Conservation (phyloP, 2,329 filamentous ascomycete genomes). For the Cercospora sesami region DNA sequence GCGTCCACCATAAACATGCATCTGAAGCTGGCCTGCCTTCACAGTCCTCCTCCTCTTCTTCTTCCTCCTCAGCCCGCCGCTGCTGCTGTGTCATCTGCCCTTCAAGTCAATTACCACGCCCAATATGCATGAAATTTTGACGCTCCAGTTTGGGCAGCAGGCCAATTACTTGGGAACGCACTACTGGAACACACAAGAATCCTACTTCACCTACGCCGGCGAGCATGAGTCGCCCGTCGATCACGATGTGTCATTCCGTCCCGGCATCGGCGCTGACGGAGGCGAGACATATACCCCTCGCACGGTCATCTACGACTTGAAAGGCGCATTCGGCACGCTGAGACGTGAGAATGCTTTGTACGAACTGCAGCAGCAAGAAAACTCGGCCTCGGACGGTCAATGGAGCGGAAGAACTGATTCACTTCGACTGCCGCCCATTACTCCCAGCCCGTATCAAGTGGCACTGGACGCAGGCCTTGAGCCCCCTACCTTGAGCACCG, state of each 20-base stretch:
- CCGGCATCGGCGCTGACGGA: constrained; percentile 78
- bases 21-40: not conserved
- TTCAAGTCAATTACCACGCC: not conserved
- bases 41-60: not conserved
- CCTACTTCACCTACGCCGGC: constrained; percentile 87
- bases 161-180: constrained; percentile 93
- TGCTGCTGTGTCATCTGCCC: not conserved
- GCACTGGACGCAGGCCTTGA: constrained; percentile 71
- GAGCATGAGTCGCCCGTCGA: constrained; percentile 68
- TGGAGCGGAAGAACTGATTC: constrained; percentile 67
- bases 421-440: constrained; percentile 67
- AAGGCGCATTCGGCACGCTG: constrained; percentile 86
- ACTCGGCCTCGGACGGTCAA: constrained; percentile 41
- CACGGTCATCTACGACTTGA: constrained; percentile 91
- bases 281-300: constrained; percentile 89
- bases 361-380: constrained; percentile 55
- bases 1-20: not conserved
- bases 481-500: constrained; percentile 64
- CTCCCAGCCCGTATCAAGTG: constrained; percentile 72
- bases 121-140: constrained; percentile 89
- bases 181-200: constrained; percentile 99
- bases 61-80: not conserved
- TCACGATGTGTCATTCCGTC: constrained; percentile 85
- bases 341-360: constrained; percentile 88
- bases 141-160: constrained; percentile 86